Evolutionary conservation across 257 asterid genomes (phyloP), one percentile per base, ranked within the genome.

Genomic region (Solanum virginianum): DNA sequence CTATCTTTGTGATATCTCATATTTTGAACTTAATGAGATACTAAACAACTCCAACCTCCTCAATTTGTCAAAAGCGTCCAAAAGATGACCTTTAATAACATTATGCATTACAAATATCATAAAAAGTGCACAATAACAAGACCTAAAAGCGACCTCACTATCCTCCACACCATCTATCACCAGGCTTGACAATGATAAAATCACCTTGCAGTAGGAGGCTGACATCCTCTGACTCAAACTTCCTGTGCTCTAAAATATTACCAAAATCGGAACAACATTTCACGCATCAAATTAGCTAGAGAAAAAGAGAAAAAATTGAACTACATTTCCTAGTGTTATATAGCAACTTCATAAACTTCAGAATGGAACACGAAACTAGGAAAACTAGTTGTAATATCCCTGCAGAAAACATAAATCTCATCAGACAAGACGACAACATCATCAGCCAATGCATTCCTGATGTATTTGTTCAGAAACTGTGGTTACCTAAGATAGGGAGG

Each of bases 381-480:
- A 85, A 94, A 93, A 20, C 95, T 93, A 12, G 98, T 95, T 17
- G 98, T 95, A 84, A 95, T 95, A 85, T 95, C 98, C 97, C 98
- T 93, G 94, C 88, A 45, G 70, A 49, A 69, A 81, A 56, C 5
- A 54, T 7, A 29, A 26, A 13, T 29, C 14, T 47, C 77, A 75
- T 82, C 32, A 56, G n/a, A 54, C 3, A 0, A 29, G 32, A 29
- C 17, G 54, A 43, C 20, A 7, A 41, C 32, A 45, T 5, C n/a
- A 43, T 49, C n/a, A 24, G 18, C 20, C 62, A 75, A 75, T 0
- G 62, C 51, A 24, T 8, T 15, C 0, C 60, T 22, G 81, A 84
- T 54, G 0, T 70, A 71, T 15, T 0, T 26, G 47, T 15, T 0
- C 49, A 53, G 0, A 53, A 53, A 53, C 18, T 51, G 0, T 16